Evolutionary conservation across 441 rosid species (phyloP).

Genomic region (Brassica hybrid): DNA sequence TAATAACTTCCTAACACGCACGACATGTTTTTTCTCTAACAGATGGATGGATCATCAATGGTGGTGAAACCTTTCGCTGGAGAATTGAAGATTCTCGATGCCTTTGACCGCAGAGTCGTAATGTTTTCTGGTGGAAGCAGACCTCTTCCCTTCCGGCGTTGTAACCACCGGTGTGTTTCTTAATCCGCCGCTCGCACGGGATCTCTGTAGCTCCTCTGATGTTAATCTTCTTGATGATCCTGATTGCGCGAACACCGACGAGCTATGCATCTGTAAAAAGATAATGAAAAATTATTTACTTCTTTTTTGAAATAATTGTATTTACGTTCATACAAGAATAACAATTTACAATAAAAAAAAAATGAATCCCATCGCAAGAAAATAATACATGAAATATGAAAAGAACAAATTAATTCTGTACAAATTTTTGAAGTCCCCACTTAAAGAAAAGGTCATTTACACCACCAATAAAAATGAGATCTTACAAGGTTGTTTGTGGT

Average conservation of each 20-base stretch:
- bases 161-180: conserved; percentile 44
- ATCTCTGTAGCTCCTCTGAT: conserved; percentile 37
- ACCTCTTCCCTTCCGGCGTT: conserved; percentile 58
- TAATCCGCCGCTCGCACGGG: conserved; percentile 44
- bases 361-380: neutral
- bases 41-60: conserved; percentile 9
- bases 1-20: neutral
- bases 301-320: no score
- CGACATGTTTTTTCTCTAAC: neutral
- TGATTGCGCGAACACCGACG: conserved; percentile 57
- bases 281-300: neutral
- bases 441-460: neutral
- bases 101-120: conserved; percentile 79
- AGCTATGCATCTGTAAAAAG: conserved; percentile 58
- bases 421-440: neutral
- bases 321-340: neutral
- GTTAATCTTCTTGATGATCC: conserved; percentile 52
- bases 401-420: neutral
- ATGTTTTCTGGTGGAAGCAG: conserved; percentile 65
- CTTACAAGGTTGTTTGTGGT: neutral
- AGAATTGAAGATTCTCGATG: conserved; percentile 68
- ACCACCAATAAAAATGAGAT: neutral
- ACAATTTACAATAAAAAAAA: neutral
- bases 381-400: neutral
- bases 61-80: conserved; percentile 69